Evolutionary conservation across 2,329 filamentous ascomycete species (phyloP).

Genomic region (Fusarium sp.): DNA sequence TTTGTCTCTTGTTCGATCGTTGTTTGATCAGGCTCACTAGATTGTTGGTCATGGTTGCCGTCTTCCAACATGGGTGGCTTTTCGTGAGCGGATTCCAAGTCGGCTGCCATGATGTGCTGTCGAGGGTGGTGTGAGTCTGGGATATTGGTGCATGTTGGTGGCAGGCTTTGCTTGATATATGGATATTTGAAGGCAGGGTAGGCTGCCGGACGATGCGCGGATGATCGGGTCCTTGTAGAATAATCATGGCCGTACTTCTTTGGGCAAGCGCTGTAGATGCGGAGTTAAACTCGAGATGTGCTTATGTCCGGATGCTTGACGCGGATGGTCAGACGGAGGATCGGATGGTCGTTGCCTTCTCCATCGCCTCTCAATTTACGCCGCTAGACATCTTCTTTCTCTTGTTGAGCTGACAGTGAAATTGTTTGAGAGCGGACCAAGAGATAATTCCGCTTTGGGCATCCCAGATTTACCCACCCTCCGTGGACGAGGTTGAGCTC

Average conservation of each 20-base stretch:
- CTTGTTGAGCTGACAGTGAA: background rate
- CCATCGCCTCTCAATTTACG: conserved; percentile 7
- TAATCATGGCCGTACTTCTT: conserved; percentile 13
- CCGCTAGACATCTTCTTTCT: conserved; percentile 4
- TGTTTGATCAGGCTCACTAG: conserved; percentile 22
- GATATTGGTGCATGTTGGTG: background rate
- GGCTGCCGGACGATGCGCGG: conserved; percentile 1
- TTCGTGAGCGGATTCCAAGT: conserved; percentile 26
- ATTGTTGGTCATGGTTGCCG: conserved; percentile 26
- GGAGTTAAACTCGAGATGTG: conserved; percentile 13
- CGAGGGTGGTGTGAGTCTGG: conserved; percentile 1
- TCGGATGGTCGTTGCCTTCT: conserved; percentile 23
- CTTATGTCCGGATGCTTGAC: conserved; percentile 3
- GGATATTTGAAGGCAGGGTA: background rate
- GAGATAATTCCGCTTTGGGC: background rate
- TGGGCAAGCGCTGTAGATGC: conserved; percentile 14
- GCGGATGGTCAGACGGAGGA: conserved; percentile 20
- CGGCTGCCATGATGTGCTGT: conserved; percentile 23
- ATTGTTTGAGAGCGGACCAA: background rate
- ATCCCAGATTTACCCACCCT: background rate
- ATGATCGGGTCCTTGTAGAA: no score
- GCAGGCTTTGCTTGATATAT: background rate
- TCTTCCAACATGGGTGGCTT: conserved; percentile 15
- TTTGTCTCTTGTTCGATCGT: conserved; percentile 23
- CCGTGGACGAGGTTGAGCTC: background rate